Evolutionary conservation across 441 rosid species (phyloP).

Genomic region (Pelargonium myrrhifolium): DNA sequence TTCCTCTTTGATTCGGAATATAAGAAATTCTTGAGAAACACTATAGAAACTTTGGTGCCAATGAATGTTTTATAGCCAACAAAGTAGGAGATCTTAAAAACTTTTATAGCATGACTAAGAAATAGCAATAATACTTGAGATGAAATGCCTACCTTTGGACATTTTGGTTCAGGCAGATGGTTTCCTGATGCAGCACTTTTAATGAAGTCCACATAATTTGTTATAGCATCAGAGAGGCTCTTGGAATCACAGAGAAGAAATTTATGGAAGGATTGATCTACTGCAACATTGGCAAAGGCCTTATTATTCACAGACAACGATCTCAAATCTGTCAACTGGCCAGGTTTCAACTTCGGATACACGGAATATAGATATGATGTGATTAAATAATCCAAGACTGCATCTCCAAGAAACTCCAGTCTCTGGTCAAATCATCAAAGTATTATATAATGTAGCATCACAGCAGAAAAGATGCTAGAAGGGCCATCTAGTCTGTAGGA

Average conservation of each 20-base stretch:
- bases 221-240: constrained; percentile 48
- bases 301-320: constrained; percentile 73
- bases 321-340: constrained; percentile 90
- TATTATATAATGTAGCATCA: constrained; percentile 20
- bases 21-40: too few relatives aligned
- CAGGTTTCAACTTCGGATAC: constrained; percentile 87
- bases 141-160: constrained; percentile 63
- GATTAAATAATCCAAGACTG: constrained; percentile 88
- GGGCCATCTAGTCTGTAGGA: constrained; percentile 9
- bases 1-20: too few relatives aligned
- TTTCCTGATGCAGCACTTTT: constrained; percentile 31
- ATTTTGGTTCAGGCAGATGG: constrained; percentile 51
- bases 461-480: constrained; percentile 15
- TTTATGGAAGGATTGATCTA: constrained; percentile 47
- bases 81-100: too few relatives aligned
- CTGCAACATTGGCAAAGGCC: constrained; percentile 75
- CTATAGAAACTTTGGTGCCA: too few relatives aligned
- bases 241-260: constrained; percentile 61
- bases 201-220: constrained; percentile 46
- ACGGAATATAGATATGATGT: constrained; percentile 74
- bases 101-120: too few relatives aligned
- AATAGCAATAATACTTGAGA: too few relatives aligned
- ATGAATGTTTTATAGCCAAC: too few relatives aligned
- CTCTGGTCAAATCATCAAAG: constrained; percentile 46
- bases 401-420: constrained; percentile 98